These are phyloP conservation scores for Nowakowskiella sp. DNA, from an alignment of 192 early-diverging fungal genomes.

Conservation along the genomic window DNA sequence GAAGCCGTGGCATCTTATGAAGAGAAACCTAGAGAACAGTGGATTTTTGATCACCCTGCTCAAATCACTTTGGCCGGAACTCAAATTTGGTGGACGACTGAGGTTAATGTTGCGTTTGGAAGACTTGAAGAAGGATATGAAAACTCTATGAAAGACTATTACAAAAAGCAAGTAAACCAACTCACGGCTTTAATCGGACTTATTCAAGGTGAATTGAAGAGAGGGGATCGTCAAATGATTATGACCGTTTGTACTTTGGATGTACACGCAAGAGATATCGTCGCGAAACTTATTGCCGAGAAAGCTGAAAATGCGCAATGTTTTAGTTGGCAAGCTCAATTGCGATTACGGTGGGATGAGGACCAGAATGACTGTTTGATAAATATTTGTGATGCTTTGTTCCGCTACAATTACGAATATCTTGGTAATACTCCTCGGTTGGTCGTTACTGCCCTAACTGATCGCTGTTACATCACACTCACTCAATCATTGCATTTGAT, in stretches of 20 bases:
- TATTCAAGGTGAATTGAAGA: slow-evolving; percentile 53
- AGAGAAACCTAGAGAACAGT: slow-evolving; percentile 64
- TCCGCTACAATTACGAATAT: slow-evolving; percentile 59
- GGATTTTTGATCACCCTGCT: slow-evolving; percentile 61
- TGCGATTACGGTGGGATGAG: slow-evolving; percentile 57
- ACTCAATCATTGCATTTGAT: slow-evolving; percentile 59
- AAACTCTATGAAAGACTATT: slow-evolving; percentile 61
- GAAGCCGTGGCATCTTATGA: slow-evolving; percentile 54
- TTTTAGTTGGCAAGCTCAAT: slow-evolving; percentile 58
- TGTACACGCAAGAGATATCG: slow-evolving; percentile 61
- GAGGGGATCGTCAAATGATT: slow-evolving; percentile 53
- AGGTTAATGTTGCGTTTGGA: slow-evolving; percentile 55
- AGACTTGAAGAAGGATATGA: slow-evolving; percentile 61
- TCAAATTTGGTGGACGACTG: slow-evolving; percentile 65
- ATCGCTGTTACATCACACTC: slow-evolving; percentile 60
- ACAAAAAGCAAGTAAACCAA: slow-evolving; percentile 64
- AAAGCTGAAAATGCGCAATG: slow-evolving; percentile 59
- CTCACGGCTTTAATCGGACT: slow-evolving; percentile 51
- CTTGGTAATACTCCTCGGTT: slow-evolving; percentile 58
- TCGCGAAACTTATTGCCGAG: slow-evolving; percentile 54
- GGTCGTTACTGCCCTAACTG: slow-evolving; percentile 55
- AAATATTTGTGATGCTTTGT: slow-evolving; percentile 59
- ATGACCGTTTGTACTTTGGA: slow-evolving; percentile 62
- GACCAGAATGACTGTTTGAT: slow-evolving; percentile 53
- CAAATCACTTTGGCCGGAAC: slow-evolving; percentile 56